Base-by-base conservation (phyloP, 2,329 filamentous ascomycete species). In the Ophiocordyceps robertsii region DNA sequence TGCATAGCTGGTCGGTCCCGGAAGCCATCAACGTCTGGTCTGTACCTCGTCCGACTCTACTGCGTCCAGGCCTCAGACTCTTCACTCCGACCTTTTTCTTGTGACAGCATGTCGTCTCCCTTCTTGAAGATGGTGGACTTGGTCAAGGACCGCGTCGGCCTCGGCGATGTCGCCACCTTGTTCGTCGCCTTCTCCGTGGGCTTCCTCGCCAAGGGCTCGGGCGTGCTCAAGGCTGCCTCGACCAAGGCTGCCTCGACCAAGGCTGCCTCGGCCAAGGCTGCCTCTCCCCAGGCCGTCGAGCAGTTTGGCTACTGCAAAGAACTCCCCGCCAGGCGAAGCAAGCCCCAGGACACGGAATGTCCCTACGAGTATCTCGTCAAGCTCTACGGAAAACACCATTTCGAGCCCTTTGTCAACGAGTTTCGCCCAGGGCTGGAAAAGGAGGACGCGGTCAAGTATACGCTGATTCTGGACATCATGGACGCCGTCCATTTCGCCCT, bases 401-500 rank as follows among this genome's bases (percentile, higher is more conserved):
- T 48, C 31, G 38, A 36, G 4, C 39, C 39, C 21, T 43, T 48
- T 39, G 39, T 46, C 38, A 43, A 35, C 9, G 38, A 38, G n/a
- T 44, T 48, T 4, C 31, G 31, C 4, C 46, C 46, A 3, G 31
- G 17, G 11, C 24, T 48, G 39, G 31, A 39, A 17, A 10, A 12
- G 7, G 32, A 46, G 10, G 37, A 46, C 19, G 41, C 46, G 2
- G 39, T 24, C 19, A 46, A 48, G 29, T 44, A 44, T 31, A 21
- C 29, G 4, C 21, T 48, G 17, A 37, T 46, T 14, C 43, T 48
- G 6, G 46, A 48, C 35, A 48, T 48, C 19, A 48, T 48, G 46
- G 46, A 48, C 19, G 46, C 46, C 2, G 44, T 48, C 4, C 46
- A 48, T 33, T 44, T 48, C n/a, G 44, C 43, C n/a, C 35, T 48